Base-by-base conservation (phyloP, 208 protist genomes). In the Leishmania tarentolae region DNA sequence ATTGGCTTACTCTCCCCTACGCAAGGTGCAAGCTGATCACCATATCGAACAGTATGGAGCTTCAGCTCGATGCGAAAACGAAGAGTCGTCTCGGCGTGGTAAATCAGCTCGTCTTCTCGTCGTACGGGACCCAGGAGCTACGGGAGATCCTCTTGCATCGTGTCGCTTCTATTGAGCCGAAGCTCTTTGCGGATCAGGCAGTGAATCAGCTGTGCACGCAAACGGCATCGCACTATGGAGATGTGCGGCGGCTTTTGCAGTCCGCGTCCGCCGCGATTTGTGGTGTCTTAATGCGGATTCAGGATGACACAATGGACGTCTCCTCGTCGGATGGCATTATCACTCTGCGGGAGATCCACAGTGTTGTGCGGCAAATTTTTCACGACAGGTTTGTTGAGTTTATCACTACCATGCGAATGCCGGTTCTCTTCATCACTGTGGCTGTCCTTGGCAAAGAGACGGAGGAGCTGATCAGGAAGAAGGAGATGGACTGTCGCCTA, bases 301-400 rank as follows among this genome's bases (percentile, higher is more conserved):
- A 94, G 50, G 92, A 96, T 40, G 90, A 83, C 47, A 24, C 65
- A 3, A 31, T 65, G n/a, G 75, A 75, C 57, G 68, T 76, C 57
- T 71, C 71, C 59, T 40, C 37, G 24, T n/a, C 79, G 13, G 90
- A 92, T 44, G 94, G 91, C 15, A 89, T 97, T 61, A 87, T 97
- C 24, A 86, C 88, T 19, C 85, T 96, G 47, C 87, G 87, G 46
- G 90, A 96, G 52, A 85, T 97, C 63, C 92, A 97, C 74, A 79
- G 79, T 46, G 91, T 97, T 37, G 91, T 95, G 40, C 91, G 92
- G 9, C 90, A 96, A 80, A 95, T 96, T 82, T 97, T 96, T 83
- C 92, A 96, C 73, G 94, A 97, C 84, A 80, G 94, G 35, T 97
- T 97, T 86, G 84, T 95, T 4, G 92, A 96, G 78, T 97, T 96